A percentile compares a stretch with the other conserved stretches of the same genome.
Evolutionary conservation across 371 early-diverging fungal genomes (phyloP).

Genomic region (Apophysomyces elegans): DNA sequence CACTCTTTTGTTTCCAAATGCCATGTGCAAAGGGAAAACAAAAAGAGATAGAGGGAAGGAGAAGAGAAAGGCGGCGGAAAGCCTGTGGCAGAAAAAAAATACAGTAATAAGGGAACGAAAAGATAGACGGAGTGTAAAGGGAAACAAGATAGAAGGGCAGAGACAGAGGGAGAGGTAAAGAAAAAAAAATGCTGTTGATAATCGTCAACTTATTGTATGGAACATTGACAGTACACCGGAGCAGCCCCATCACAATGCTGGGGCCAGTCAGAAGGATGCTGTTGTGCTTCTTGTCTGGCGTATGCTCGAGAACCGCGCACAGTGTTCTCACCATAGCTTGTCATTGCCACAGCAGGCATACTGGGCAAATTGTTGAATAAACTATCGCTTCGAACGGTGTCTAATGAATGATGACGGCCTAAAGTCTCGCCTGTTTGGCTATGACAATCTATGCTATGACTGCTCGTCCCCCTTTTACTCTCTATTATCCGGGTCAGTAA

Average conservation of each 20-base stretch:
- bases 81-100: not conserved
- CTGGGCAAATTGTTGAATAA: slow-evolving; percentile 20
- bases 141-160: slow-evolving; percentile 2
- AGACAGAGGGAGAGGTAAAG: not conserved
- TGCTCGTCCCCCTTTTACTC: slow-evolving; percentile 5
- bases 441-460: slow-evolving; percentile 26
- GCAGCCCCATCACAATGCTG: slow-evolving; percentile 21
- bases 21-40: slow-evolving; percentile 3
- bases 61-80: not conserved
- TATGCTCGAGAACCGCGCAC: slow-evolving; percentile 8
- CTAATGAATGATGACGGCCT: slow-evolving; percentile 18
- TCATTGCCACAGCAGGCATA: slow-evolving; percentile 48
- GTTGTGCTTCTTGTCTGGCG: slow-evolving; percentile 16
- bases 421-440: slow-evolving; percentile 18
- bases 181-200: not conserved
- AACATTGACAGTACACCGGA: slow-evolving; percentile 42
- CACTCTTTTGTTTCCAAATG: not conserved
- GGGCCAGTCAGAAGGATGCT: slow-evolving; percentile 17
- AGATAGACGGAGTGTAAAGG: not conserved
- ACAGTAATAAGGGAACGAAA: slow-evolving; percentile 4
- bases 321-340: slow-evolving; percentile 26
- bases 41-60: no score
- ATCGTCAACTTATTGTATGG: slow-evolving; percentile 29
- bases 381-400: slow-evolving; percentile 5
- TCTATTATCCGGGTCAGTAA: not conserved